Conservation (phyloP, 441 rosid species). For the Dalechampia spathulata region DNA sequence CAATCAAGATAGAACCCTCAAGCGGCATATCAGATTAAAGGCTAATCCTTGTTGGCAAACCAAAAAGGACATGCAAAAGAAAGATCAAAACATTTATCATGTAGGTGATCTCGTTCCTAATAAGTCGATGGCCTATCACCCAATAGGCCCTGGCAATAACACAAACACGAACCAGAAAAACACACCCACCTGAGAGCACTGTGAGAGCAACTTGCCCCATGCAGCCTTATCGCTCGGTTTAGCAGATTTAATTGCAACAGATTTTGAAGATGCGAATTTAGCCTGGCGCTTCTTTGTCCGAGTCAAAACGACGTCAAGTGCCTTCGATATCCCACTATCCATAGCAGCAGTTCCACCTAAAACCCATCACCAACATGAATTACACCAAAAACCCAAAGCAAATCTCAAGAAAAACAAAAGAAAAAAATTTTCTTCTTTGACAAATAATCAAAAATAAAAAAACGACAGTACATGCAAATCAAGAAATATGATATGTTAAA, state of each 20-base stretch:
- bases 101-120: not conserved
- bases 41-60: not conserved
- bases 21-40: not conserved
- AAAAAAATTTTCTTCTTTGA: not conserved
- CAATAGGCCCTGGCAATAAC: not conserved
- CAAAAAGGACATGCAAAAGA: not conserved
- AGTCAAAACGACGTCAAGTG: constrained; percentile 16
- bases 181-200: constrained; percentile 60
- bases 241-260: constrained; percentile 26
- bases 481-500: constrained; percentile 3
- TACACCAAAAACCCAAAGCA: constrained; percentile 1
- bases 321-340: constrained; percentile 51
- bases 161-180: not conserved
- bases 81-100: not conserved
- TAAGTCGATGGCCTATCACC: not conserved
- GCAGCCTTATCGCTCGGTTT: constrained; percentile 48
- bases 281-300: constrained; percentile 44
- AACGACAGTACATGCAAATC: constrained; percentile 15
- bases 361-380: constrained; percentile 4
- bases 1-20: too few relatives aligned
- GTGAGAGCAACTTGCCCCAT: constrained; percentile 92
- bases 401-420: constrained; percentile 6
- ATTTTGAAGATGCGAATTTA: constrained; percentile 17
- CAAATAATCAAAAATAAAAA: not conserved
- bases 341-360: constrained; percentile 40